Evolutionary conservation across 1,284 basidiomycete species (phyloP).

Genomic region (Ceratobasidium sp.): DNA sequence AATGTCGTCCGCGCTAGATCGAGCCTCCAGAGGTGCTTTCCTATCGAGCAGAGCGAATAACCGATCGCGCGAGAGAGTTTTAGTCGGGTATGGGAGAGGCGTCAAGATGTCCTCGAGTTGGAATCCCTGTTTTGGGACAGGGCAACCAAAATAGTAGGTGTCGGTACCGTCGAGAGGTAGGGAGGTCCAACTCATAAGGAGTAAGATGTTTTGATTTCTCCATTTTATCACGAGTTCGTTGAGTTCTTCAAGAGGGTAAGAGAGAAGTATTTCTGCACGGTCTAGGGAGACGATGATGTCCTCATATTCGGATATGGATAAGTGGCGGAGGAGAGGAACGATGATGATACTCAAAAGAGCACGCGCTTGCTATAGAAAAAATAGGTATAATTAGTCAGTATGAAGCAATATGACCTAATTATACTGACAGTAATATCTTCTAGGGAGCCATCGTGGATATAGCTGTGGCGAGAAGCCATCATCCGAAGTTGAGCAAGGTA

Average conservation of each 20-base stretch:
- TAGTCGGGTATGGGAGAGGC: not conserved
- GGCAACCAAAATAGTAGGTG: not conserved
- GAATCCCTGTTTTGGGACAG: not conserved
- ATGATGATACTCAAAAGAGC: constrained; percentile 20
- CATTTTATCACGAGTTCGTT: not conserved
- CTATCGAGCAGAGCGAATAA: not conserved
- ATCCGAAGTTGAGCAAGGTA: constrained; percentile 21
- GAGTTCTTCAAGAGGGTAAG: not conserved
- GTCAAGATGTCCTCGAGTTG: constrained; percentile 7
- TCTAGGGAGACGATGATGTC: constrained; percentile 19
- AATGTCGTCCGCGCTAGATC: no score
- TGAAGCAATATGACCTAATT: no score
- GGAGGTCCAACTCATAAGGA: not conserved
- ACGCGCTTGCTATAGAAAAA: constrained; percentile 14
- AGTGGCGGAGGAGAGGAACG: constrained; percentile 9
- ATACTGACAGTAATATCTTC: constrained; percentile 6
- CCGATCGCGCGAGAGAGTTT: not conserved
- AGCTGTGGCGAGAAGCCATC: constrained; percentile 18
- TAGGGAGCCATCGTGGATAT: constrained; percentile 14
- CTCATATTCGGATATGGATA: constrained; percentile 9
- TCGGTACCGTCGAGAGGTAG: not conserved
- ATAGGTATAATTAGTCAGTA: not conserved
- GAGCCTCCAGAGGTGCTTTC: no score
- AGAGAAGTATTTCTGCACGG: constrained; percentile 8
- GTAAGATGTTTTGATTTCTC: not conserved